Conservation (phyloP, 2,329 filamentous ascomycete genomes). For the Ophioceras dolichostomum region DNA sequence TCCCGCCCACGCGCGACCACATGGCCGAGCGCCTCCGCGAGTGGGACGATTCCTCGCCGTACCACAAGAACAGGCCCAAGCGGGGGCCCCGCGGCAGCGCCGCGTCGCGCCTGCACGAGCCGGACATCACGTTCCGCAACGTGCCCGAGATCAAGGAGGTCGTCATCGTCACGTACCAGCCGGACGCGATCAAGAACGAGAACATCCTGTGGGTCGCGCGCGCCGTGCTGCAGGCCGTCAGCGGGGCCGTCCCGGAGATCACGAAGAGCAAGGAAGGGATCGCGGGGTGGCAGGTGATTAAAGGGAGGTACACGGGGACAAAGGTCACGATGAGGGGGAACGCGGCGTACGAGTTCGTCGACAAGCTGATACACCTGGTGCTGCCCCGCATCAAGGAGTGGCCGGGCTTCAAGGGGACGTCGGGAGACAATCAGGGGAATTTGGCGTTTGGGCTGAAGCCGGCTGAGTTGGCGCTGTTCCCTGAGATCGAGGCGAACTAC, state of each 20-base stretch:
- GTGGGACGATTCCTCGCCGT: constrained; percentile 87
- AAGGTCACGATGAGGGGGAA: constrained; percentile 70
- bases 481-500: constrained; percentile 90
- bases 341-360: constrained; percentile 78
- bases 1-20: constrained; percentile 26
- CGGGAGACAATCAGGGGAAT: constrained; percentile 83
- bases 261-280: constrained; percentile 62
- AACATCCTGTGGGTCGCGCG: constrained; percentile 71
- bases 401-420: constrained; percentile 53
- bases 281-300: constrained; percentile 60
- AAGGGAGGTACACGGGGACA: constrained; percentile 59
- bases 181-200: constrained; percentile 57
- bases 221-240: constrained; percentile 76
- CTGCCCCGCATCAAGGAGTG: constrained; percentile 95
- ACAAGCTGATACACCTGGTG: constrained; percentile 82
- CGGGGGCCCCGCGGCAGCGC: constrained; percentile 74
- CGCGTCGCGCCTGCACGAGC: constrained; percentile 58
- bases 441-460: constrained; percentile 68
- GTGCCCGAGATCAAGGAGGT: constrained; percentile 72
- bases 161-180: constrained; percentile 66
- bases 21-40: constrained; percentile 55
- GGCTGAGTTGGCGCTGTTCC: constrained; percentile 71
- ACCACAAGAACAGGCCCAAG: constrained; percentile 82
- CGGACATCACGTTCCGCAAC: constrained; percentile 67
- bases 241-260: constrained; percentile 58